Conservation (phyloP, 2,329 filamentous ascomycete genomes). For the Escovopsis sp. region DNA sequence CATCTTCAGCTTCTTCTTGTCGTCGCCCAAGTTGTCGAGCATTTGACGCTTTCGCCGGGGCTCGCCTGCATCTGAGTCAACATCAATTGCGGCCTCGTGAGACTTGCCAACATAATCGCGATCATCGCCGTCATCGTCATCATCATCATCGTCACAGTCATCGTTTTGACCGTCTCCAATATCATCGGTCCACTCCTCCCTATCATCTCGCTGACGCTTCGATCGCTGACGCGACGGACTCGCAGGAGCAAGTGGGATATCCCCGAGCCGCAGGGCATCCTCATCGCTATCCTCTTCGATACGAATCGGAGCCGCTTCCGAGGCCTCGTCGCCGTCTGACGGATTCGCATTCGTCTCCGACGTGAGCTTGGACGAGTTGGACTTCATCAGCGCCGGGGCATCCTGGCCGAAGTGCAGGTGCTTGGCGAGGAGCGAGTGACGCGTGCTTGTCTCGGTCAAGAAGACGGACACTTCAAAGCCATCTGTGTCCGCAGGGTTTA, state of each 20-base stretch:
- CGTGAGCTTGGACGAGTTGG: conserved; percentile 49
- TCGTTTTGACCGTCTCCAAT: conserved; percentile 10
- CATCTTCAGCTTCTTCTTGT: conserved; percentile 85
- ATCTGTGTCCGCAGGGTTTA: conserved; percentile 36
- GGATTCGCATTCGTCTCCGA: conserved; percentile 38
- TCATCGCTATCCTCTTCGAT: conserved; percentile 37
- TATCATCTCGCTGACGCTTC: conserved; percentile 15
- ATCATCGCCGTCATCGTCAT: conserved; percentile 20
- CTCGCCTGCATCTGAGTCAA: conserved; percentile 24
- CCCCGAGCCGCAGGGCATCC: conserved; percentile 15
- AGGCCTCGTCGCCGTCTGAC: conserved; percentile 32
- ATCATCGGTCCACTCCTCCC: background rate
- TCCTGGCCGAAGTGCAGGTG: conserved; percentile 61
- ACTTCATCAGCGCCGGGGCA: conserved; percentile 36
- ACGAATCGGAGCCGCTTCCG: conserved; percentile 19
- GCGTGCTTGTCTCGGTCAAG: conserved; percentile 69
- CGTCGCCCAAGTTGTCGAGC: conserved; percentile 31
- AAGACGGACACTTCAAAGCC: conserved; percentile 95
- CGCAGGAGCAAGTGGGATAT: conserved; percentile 17
- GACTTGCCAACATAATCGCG: background rate
- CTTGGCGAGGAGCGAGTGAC: conserved; percentile 76
- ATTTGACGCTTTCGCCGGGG: conserved; percentile 31
- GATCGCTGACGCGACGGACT: conserved; percentile 8
- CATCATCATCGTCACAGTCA: conserved; percentile 15
- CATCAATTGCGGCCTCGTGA: conserved; percentile 18